These are phyloP conservation scores for Colletotrichum viniferum DNA, from an alignment of 2,329 filamentous ascomycete genomes.

Conservation along the genomic window DNA sequence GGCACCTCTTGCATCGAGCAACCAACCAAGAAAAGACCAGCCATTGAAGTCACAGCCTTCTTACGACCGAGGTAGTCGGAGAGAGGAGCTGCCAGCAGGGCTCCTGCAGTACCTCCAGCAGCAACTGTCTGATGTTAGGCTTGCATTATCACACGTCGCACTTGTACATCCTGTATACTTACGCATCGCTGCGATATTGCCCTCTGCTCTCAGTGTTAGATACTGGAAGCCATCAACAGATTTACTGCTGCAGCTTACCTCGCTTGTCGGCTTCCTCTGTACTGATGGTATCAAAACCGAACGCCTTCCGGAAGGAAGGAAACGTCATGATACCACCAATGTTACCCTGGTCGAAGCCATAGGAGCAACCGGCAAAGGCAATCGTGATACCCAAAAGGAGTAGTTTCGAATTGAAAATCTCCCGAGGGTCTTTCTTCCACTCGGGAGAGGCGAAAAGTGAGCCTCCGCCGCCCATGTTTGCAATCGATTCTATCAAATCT, in stretches of 20 bases:
- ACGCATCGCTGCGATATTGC: slow-evolving; percentile 37
- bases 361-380: slow-evolving; percentile 40
- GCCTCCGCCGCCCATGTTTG: slow-evolving; percentile 39
- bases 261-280: slow-evolving; percentile 30
- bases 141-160: no score
- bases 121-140: slow-evolving; percentile 28
- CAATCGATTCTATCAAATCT: background rate
- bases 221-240: background rate
- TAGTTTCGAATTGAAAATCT: slow-evolving; percentile 40
- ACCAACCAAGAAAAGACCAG: slow-evolving; percentile 35
- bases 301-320: slow-evolving; percentile 37
- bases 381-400: slow-evolving; percentile 35
- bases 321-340: slow-evolving; percentile 42
- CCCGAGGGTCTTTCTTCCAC: slow-evolving; percentile 36
- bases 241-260: background rate
- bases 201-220: slow-evolving; percentile 22
- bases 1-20: slow-evolving; percentile 39
- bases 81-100: slow-evolving; percentile 38
- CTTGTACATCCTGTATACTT: background rate
- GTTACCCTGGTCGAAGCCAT: slow-evolving; percentile 43
- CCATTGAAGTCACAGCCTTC: slow-evolving; percentile 35
- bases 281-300: slow-evolving; percentile 35
- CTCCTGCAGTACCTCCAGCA: slow-evolving; percentile 40
- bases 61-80: slow-evolving; percentile 41
- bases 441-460: slow-evolving; percentile 41